Conservation (phyloP, 2,329 filamentous ascomycete genomes). For the Xylariaceae sp. region DNA sequence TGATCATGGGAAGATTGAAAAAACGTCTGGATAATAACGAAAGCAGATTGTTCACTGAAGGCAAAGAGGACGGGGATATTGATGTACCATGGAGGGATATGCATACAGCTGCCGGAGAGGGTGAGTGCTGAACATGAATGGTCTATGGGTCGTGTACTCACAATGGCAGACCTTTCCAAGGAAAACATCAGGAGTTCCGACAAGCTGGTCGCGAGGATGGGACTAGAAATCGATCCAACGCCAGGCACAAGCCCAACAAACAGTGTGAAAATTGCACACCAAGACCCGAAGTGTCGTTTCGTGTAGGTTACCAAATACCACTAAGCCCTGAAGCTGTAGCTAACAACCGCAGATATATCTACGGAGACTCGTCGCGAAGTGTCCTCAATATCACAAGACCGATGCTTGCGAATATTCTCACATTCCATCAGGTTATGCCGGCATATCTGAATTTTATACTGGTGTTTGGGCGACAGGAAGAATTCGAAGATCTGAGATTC, state of each 20-base stretch:
- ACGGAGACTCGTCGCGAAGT: conserved; percentile 6
- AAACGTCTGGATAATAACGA: background rate
- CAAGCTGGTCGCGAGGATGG: background rate
- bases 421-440: conserved; percentile 32
- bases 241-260: background rate
- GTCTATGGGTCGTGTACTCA: background rate
- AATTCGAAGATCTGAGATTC: conserved; percentile 25
- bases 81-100: background rate
- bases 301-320: background rate
- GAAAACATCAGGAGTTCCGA: background rate
- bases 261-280: background rate
- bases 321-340: background rate
- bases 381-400: conserved; percentile 6
- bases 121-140: background rate
- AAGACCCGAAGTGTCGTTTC: conserved; percentile 1
- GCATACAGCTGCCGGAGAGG: background rate
- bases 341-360: conserved; percentile 8
- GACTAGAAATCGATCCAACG: background rate
- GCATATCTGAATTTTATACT: conserved; percentile 31
- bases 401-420: conserved; percentile 15
- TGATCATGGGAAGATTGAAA: background rate
- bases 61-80: background rate
- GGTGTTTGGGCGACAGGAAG: conserved; percentile 25
- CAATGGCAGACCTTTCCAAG: background rate
- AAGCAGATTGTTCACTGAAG: background rate